Conservation (phyloP, 2,329 filamentous ascomycete species). For the Cladophialophora exuberans region DNA sequence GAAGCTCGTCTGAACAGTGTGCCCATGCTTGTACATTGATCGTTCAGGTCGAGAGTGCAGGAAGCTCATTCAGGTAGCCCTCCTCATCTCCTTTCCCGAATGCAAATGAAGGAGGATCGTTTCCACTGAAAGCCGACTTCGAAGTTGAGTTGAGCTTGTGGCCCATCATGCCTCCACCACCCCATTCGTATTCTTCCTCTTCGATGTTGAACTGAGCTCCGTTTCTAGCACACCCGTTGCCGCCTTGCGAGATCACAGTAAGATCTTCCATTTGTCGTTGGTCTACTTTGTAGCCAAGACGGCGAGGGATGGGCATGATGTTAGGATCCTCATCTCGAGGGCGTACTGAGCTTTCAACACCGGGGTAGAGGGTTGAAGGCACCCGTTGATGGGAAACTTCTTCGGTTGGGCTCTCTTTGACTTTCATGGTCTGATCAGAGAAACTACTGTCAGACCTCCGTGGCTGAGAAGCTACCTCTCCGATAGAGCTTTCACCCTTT, state of each 20-base stretch:
- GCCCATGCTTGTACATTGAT: no score
- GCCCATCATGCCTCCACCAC: conserved; percentile 32
- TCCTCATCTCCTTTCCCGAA: conserved; percentile 27
- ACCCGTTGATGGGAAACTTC: conserved; percentile 6
- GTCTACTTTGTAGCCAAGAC: conserved; percentile 30
- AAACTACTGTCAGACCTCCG: not conserved
- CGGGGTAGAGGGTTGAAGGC: conserved; percentile 22
- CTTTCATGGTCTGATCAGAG: not conserved
- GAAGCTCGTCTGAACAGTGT: no score
- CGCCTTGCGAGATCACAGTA: conserved; percentile 28
- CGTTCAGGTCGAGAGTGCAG: no score
- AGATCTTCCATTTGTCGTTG: conserved; percentile 32
- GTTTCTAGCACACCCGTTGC: conserved; percentile 33
- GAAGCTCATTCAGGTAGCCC: conserved; percentile 28
- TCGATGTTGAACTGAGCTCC: conserved; percentile 30
- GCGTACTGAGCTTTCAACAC: conserved; percentile 9
- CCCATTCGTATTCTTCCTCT: conserved; percentile 28
- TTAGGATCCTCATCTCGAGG: conserved; percentile 29
- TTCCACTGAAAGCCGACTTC: conserved; percentile 1
- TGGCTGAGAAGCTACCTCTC: not conserved
- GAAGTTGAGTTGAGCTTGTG: conserved; percentile 15
- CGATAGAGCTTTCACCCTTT: no score
- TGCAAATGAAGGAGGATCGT: conserved; percentile 12
- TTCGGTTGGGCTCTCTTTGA: not conserved
- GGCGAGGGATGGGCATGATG: conserved; percentile 30